Percentiles rank a stretch among this genome's conserved stretches.
Conservation (phyloP, 768 basidiomycete genomes). For the Mycena chlorophos region DNA sequence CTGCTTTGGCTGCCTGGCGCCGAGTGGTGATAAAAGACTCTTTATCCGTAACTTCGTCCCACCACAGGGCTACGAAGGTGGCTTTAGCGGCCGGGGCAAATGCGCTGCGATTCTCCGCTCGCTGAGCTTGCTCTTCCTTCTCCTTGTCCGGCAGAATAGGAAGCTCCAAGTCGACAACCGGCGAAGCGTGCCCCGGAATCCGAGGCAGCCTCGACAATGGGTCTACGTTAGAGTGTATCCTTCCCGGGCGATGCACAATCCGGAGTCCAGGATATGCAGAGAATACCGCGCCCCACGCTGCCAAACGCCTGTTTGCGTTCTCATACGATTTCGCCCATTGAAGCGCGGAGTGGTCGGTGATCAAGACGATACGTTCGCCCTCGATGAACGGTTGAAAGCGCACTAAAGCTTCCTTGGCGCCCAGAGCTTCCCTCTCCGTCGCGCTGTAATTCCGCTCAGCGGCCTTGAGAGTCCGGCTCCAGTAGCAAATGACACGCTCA, state of each 20-base stretch:
- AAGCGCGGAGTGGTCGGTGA: slow-evolving; percentile 15
- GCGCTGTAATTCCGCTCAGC: not conserved
- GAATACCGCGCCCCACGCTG: slow-evolving; percentile 29
- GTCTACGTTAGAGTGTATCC: too few relatives aligned
- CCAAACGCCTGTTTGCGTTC: slow-evolving; percentile 20
- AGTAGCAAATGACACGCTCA: slow-evolving; percentile 29
- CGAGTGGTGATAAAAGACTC: not conserved
- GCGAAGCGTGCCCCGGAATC: not conserved
- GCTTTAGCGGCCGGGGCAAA: not conserved
- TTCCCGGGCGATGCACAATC: slow-evolving; percentile 30
- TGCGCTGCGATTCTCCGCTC: not conserved
- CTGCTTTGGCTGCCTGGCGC: too few relatives aligned
- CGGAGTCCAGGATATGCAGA: slow-evolving; percentile 27
- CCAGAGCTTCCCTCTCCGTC: too few relatives aligned
- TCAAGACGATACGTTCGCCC: slow-evolving; percentile 16
- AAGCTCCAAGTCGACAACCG: not conserved
- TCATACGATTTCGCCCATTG: slow-evolving; percentile 13
- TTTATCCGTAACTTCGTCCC: not conserved
- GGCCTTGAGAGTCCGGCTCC: slow-evolving; percentile 19
- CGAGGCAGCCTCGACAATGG: not conserved
- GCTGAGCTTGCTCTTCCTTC: not conserved
- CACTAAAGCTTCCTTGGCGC: too few relatives aligned
- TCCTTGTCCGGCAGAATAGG: not conserved
- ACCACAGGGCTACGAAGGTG: not conserved
- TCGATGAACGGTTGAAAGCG: too few relatives aligned